A percentile compares a stretch with the other conserved stretches of the same genome.
These are phyloP conservation scores for Trichoderma sp. DNA, from an alignment of 2,329 filamentous ascomycete genomes.

Conservation along the genomic window DNA sequence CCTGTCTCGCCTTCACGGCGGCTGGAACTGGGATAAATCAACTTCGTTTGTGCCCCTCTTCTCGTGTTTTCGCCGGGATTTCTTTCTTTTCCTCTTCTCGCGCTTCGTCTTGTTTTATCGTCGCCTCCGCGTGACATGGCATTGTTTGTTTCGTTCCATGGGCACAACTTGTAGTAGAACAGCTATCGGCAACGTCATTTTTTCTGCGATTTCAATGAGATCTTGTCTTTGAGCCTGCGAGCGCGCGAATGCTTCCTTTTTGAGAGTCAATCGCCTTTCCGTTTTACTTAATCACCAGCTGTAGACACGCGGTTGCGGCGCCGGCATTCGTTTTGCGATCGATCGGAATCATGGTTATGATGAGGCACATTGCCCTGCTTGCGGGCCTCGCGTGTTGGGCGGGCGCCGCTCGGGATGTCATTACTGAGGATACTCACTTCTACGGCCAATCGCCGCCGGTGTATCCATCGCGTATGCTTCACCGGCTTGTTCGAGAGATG, in stretches of 20 bases:
- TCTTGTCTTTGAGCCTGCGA: background rate
- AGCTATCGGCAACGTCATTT: background rate
- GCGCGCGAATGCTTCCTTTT: background rate
- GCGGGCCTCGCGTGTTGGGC: conserved; percentile 2
- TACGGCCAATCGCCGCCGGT: conserved; percentile 50
- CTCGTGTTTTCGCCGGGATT: background rate
- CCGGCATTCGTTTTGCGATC: background rate
- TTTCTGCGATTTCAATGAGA: background rate
- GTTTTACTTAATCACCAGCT: background rate
- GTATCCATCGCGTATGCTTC: conserved; percentile 50
- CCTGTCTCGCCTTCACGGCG: background rate
- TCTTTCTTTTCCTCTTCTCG: background rate
- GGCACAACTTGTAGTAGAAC: background rate
- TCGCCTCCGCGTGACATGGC: background rate
- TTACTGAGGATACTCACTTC: conserved; percentile 43
- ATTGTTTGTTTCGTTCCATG: background rate
- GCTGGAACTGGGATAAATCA: background rate
- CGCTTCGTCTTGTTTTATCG: background rate
- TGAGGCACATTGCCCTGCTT: conserved; percentile 2
- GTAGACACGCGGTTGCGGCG: background rate
- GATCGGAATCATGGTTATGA: background rate
- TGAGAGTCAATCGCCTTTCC: background rate
- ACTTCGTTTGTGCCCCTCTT: background rate
- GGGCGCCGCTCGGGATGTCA: conserved; percentile 23
- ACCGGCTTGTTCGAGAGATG: background rate